Evolutionary conservation across 108 stramenopile genomes (phyloP).

Genomic region (Chaetoceros muelleri): DNA sequence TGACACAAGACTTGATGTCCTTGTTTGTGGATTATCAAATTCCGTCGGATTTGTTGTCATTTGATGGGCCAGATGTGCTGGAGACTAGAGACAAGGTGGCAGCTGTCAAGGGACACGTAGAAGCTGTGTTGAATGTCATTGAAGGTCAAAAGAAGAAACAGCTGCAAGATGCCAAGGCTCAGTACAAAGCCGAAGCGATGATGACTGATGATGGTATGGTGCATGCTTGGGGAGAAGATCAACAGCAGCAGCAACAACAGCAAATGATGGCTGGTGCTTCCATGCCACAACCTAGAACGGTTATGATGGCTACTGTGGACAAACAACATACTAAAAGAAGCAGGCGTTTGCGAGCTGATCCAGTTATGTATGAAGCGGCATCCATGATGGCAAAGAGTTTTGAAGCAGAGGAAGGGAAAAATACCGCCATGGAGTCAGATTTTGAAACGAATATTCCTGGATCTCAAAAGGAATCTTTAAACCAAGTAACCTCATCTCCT

Average conservation of each 20-base stretch:
- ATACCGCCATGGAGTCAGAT: neutral
- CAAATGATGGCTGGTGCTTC: too few species aligned
- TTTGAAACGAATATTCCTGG: too few species aligned
- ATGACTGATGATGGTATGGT: neutral
- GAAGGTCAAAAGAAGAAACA: conserved; percentile 25
- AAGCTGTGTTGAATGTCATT: conserved; percentile 38
- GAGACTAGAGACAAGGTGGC: conserved; percentile 30
- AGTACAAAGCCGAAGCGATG: conserved; percentile 22
- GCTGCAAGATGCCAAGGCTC: conserved; percentile 18
- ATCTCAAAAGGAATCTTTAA: too few species aligned
- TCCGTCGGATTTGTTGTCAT: conserved; percentile 73
- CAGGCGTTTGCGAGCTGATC: neutral
- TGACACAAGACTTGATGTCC: conserved; percentile 74
- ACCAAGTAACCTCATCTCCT: too few species aligned
- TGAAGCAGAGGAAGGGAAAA: neutral
- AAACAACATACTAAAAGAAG: conserved; percentile 1
- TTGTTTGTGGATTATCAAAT: conserved; percentile 81
- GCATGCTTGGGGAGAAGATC: too few species aligned
- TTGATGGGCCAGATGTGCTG: conserved; percentile 37
- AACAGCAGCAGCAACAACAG: too few species aligned
- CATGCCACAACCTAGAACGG: too few species aligned
- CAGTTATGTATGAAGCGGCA: neutral
- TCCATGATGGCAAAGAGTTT: neutral
- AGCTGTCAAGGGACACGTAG: conserved; percentile 38
- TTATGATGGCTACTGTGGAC: too few species aligned